Percentiles rank a stretch among this genome's conserved stretches.
These are phyloP conservation scores for Dendrobium chrysotoxum DNA, from an alignment of 106 monocot species.

Conservation along the genomic window DNA sequence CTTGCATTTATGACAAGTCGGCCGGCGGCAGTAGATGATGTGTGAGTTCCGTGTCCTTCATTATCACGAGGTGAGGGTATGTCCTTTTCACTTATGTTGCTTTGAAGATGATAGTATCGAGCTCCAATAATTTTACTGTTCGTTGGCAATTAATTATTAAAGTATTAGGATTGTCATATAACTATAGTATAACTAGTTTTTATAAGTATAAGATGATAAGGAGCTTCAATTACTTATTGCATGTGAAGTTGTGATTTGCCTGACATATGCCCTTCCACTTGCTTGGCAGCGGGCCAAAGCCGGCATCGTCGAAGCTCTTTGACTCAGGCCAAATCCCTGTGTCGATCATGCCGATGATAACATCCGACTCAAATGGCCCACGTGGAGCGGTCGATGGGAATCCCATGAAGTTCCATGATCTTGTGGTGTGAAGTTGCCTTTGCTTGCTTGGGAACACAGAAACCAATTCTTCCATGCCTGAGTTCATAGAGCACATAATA, in stretches of 20 bases:
- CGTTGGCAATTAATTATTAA: not conserved
- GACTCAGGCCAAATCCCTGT: constrained; percentile 36
- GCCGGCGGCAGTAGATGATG: constrained; percentile 24
- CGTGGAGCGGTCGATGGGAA: constrained; percentile 8
- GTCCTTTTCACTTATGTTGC: not conserved
- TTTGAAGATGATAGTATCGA: constrained; percentile 7
- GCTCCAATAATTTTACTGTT: constrained; percentile 15
- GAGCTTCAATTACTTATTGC: constrained; percentile 25
- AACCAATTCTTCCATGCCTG: not conserved
- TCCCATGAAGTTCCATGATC: constrained; percentile 28
- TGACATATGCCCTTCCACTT: constrained; percentile 35
- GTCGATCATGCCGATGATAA: constrained; percentile 31
- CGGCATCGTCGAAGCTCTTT: constrained; percentile 27
- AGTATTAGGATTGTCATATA: no score
- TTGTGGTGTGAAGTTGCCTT: constrained; percentile 22
- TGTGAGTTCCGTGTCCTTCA: constrained; percentile 38
- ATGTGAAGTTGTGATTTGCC: constrained; percentile 18
- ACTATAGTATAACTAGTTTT: no score
- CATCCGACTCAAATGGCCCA: constrained; percentile 12
- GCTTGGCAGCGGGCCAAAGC: constrained; percentile 24
- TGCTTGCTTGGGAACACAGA: constrained; percentile 23
- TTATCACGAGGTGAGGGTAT: constrained; percentile 13
- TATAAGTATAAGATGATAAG: no score
- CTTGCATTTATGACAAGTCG: not conserved
- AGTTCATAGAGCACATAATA: not conserved